Percentiles rank a stretch among this genome's conserved stretches.
Evolutionary conservation across 2,329 filamentous ascomycete species (phyloP).

Genomic region (Ceratocystis cacaofunesta): DNA sequence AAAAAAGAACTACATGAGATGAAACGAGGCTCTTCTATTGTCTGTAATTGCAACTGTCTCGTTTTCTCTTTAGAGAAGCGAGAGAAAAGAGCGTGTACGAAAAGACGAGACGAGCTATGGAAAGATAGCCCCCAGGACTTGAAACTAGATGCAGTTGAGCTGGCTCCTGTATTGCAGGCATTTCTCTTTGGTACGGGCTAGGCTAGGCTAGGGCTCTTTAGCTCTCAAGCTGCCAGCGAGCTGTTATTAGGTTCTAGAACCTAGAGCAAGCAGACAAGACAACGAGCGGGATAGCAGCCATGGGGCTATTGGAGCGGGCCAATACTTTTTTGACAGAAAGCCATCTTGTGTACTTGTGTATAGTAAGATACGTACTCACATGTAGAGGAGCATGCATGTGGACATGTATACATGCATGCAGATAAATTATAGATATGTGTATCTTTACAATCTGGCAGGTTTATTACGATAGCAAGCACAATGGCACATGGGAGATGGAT

Average conservation of each 20-base stretch:
- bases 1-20: neutral
- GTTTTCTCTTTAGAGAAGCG: neutral
- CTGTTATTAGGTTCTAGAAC: neutral
- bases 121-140: neutral
- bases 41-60: neutral
- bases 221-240: neutral
- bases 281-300: neutral
- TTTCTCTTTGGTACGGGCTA: no score
- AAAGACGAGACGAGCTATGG: slow-evolving; percentile 1
- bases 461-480: neutral
- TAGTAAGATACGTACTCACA: neutral
- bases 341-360: neutral
- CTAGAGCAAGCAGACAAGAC: neutral
- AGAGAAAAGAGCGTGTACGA: neutral
- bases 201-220: neutral
- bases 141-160: neutral
- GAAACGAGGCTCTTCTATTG: neutral
- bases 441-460: neutral
- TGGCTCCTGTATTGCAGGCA: neutral
- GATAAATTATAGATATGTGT: neutral
- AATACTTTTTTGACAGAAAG: neutral
- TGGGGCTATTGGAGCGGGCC: neutral
- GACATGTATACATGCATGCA: neutral
- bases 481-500: neutral
- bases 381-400: neutral